Evolutionary conservation across 257 asterid genomes (phyloP), one percentile per base, ranked within the genome.

Genomic region (Anisodus acutangulus): DNA sequence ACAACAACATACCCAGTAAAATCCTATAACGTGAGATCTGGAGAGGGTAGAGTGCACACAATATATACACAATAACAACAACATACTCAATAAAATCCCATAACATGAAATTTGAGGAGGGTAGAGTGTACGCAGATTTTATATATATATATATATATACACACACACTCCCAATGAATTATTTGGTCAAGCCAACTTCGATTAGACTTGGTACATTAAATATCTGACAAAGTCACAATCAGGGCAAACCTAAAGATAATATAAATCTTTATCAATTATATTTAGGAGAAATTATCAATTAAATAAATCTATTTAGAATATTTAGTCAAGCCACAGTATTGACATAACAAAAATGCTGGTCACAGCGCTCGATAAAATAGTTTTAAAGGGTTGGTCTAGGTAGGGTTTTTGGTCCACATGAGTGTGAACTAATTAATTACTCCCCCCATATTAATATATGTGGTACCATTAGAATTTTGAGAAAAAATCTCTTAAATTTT

Each of bases 291-390:
- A 68, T 68, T 39, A 37, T 67, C 19, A 13, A 37, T 17, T 41
- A 72, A 19, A 47, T 53, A 47, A 47, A 74, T 74, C 5, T 7
- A 51, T 26, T 22, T 26, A 3, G 63, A 76, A 12, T 51, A 51
- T 51, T 53, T 76, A 22, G 81, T 76, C 8, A 13, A 76, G 81
- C 13, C 63, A 12, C 76, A 62, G 5, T 13, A 81, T 81, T 81
- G 76, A 62, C 84, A 81, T 59, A 19, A 9, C 26, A 45, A 43
- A 81, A 59, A 41, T 66, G 60, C 22, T 81, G 45, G 47, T 62
- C 26, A 31, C 41, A 0, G 62, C 3, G 45, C 22, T 43, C 13
- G 8, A 81, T 11, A 81, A 62, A 22, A 59, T 22, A 41, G 45
- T 41, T 69, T 69, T 41, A 13, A 22, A 70, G 41, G 13, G 79